Evolutionary conservation across 768 basidiomycete species (phyloP).

Genomic region (Gloeostereum incarnatum): DNA sequence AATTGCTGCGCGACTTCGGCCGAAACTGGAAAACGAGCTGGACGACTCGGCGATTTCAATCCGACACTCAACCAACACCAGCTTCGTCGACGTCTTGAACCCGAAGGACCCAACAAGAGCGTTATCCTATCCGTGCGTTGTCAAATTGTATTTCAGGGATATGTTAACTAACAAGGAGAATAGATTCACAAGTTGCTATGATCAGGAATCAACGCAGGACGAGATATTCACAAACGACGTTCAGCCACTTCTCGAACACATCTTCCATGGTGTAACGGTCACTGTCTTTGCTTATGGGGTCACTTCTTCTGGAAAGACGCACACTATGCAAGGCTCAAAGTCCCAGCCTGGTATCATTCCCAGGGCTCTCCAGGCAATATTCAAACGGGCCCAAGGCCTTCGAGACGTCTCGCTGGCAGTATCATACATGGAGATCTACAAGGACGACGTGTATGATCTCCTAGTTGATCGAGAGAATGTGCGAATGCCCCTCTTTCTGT

Average conservation of each 20-base stretch:
- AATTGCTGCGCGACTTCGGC: too few species aligned
- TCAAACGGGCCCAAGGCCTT: conserved; percentile 35
- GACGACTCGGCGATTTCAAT: too few species aligned
- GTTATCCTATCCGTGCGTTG: too few species aligned
- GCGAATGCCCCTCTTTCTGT: conserved; percentile 13
- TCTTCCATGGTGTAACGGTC: conserved; percentile 73
- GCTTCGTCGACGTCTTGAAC: too few species aligned
- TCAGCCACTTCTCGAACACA: conserved; percentile 67
- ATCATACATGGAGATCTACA: conserved; percentile 88
- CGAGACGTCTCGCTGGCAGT: conserved; percentile 40
- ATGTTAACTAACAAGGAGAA: too few species aligned
- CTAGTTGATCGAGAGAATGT: conserved; percentile 66
- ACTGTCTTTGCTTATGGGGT: conserved; percentile 90
- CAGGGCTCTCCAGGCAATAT: conserved; percentile 62
- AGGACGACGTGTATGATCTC: conserved; percentile 86
- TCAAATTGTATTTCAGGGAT: too few species aligned
- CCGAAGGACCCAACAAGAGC: too few species aligned
- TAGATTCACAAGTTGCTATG: conserved; percentile 77
- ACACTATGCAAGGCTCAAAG: conserved; percentile 83
- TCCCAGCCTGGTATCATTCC: conserved; percentile 80
- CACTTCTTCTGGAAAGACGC: conserved; percentile 85
- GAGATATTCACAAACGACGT: conserved; percentile 75
- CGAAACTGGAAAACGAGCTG: too few species aligned
- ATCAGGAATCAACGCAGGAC: conserved; percentile 57
- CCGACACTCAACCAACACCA: too few species aligned